A percentile compares a stretch with the other conserved stretches of the same genome.
Conservation (phyloP, 2,329 filamentous ascomycete genomes). For the Colletotrichum scovillei region DNA sequence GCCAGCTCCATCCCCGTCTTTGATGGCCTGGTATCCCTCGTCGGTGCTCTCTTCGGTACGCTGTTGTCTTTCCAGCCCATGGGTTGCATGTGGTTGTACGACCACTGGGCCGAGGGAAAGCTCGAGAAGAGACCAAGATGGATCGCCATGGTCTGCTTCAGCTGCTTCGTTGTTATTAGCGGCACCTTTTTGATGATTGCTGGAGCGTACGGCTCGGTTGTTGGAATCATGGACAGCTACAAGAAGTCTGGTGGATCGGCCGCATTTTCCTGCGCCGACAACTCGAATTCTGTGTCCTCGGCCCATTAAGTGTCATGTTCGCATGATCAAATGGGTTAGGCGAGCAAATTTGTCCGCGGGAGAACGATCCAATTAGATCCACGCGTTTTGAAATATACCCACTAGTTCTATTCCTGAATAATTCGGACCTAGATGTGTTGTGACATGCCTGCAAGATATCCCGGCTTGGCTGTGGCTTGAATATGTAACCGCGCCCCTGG, state of each 20-base stretch:
- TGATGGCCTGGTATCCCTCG: constrained; percentile 41
- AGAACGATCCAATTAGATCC: background rate
- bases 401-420: background rate
- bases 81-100: constrained; percentile 56
- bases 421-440: no score
- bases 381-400: constrained; percentile 8
- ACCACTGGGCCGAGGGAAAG: constrained; percentile 49
- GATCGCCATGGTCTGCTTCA: constrained; percentile 41
- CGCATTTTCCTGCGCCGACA: constrained; percentile 56
- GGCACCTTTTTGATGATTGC: constrained; percentile 56
- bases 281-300: constrained; percentile 46
- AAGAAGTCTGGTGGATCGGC: constrained; percentile 46
- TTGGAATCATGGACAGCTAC: constrained; percentile 51
- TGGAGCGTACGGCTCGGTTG: constrained; percentile 56
- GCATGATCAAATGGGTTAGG: background rate
- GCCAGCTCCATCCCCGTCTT: constrained; percentile 45
- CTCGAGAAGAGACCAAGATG: constrained; percentile 20
- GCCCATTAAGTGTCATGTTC: background rate
- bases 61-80: constrained; percentile 42
- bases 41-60: constrained; percentile 42
- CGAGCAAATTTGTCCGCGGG: background rate
- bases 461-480: background rate
- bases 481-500: background rate
- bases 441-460: background rate
- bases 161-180: constrained; percentile 43